Conservation (phyloP, 495 filamentous ascomycete species). For the Penicillium arizonense region DNA sequence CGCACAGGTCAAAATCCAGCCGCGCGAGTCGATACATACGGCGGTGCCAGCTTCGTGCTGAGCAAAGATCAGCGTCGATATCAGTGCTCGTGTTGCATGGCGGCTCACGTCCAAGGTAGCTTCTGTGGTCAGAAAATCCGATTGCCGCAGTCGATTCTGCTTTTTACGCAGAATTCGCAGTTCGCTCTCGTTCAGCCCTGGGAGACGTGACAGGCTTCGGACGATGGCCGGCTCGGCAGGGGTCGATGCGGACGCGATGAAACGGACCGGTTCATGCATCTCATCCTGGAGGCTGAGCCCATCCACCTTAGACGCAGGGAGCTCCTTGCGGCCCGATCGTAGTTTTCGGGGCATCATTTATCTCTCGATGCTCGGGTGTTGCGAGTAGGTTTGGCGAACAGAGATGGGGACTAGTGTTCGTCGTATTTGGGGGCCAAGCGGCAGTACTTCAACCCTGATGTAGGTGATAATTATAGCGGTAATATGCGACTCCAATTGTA, state of each 20-base stretch:
- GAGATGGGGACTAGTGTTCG: too few species aligned
- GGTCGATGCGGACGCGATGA: neutral
- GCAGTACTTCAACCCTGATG: too few species aligned
- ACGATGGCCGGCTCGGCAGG: neutral
- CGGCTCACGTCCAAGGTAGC: neutral
- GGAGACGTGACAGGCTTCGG: neutral
- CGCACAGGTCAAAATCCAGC: constrained; percentile 41
- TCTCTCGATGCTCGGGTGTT: too few species aligned
- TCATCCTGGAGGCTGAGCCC: neutral
- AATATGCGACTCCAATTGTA: too few species aligned
- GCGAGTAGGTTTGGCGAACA: too few species aligned
- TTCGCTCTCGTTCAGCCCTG: neutral
- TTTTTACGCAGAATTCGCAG: constrained; percentile 3
- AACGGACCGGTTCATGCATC: neutral
- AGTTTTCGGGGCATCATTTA: neutral
- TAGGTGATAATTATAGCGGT: too few species aligned
- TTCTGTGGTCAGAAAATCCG: neutral
- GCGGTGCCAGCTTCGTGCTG: constrained; percentile 48
- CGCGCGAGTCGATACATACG: constrained; percentile 39
- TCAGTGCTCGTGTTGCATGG: neutral
- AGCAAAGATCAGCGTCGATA: constrained; percentile 45
- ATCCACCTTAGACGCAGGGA: neutral
- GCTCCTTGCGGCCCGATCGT: neutral
- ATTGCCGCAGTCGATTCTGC: constrained; percentile 5
- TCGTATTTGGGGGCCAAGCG: too few species aligned